These are phyloP conservation scores for Rhynchospora breviuscula DNA, from an alignment of 176 grass and related monocot genomes.

Conservation along the genomic window DNA sequence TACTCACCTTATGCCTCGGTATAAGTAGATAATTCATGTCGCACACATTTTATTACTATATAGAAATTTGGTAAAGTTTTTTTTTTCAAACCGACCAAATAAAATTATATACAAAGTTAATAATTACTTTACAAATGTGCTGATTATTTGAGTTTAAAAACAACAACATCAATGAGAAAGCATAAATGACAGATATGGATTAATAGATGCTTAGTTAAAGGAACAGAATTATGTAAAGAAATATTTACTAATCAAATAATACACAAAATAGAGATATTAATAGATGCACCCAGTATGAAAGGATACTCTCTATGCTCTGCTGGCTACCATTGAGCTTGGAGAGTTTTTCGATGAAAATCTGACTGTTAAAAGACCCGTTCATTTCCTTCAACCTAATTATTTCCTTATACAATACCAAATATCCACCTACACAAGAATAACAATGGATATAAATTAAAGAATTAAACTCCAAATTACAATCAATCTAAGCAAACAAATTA, in stretches of 20 bases:
- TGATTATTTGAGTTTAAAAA: neutral
- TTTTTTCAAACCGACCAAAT: neutral
- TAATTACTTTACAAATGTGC: neutral
- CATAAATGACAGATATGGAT: constrained; percentile 5
- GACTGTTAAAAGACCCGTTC: constrained; percentile 63
- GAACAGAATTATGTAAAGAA: neutral
- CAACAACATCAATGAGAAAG: neutral
- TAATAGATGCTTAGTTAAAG: constrained; percentile 13
- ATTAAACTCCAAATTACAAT: neutral
- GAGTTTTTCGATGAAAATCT: constrained; percentile 86
- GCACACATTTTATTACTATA: neutral
- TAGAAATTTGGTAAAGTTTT: neutral
- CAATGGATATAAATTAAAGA: neutral
- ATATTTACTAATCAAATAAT: neutral
- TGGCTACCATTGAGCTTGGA: constrained; percentile 78
- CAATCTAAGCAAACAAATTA: neutral
- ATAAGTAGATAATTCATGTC: neutral
- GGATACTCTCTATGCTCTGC: constrained; percentile 99
- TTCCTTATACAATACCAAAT: neutral
- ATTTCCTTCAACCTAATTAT: constrained; percentile 25
- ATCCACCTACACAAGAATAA: constrained; percentile 12
- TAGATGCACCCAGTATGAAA: constrained; percentile 19
- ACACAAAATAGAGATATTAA: neutral
- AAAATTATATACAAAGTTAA: neutral
- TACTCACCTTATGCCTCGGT: neutral